Evolutionary conservation across 139 green algal genomes (phyloP), one percentile per base, ranked within the genome.

Genomic region (Zygnema circumcarinatum): DNA sequence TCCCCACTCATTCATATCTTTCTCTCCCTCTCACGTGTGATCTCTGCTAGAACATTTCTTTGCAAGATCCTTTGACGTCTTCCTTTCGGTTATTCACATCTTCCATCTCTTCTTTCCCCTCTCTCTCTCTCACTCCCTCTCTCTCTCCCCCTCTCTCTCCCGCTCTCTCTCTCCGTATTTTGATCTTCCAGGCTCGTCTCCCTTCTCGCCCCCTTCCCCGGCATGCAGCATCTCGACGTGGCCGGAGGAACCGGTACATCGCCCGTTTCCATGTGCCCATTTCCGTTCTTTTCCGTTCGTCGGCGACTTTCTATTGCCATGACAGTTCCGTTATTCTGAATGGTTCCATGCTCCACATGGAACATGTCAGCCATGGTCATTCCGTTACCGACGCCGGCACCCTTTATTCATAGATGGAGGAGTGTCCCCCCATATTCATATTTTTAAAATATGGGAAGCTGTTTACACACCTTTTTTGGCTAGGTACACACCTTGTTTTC

Each of bases 171-270:
- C 47, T 62, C 47, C 7, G 7, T 62, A 7, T 62, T 16, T 16
- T 41, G 95, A 98, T 69, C 21, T 36, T 0, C 2, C 54, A 91
- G 82, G 67, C 31, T 91, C 21, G 87, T 91, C 0, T 81, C 94
- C 35, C 90, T 90, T 38, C 89, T 99, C 47, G 82, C 88, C 1
- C 94, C 95, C 2, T 98, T 97, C 87, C 90, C 95, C 1, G 94
- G 95, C 16, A 96, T 97, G 95, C 89, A 91, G 25, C 97, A 99
- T 87, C 90, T 99, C 39, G 97, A 99, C 85, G 96, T 99, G 25
- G 97, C 97, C 0, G 97, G 97, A 3, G 97, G 97, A 86, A 99
- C 97, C 2, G 97, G 97, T 83, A 36, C 75, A 3, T 54, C 36
- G 3, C 16, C 35, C 11, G 7, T 53, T 16, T 53, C 69, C 11